Evolutionary conservation across 768 basidiomycete genomes (phyloP).

Genomic region (Auriculariales sp.): DNA sequence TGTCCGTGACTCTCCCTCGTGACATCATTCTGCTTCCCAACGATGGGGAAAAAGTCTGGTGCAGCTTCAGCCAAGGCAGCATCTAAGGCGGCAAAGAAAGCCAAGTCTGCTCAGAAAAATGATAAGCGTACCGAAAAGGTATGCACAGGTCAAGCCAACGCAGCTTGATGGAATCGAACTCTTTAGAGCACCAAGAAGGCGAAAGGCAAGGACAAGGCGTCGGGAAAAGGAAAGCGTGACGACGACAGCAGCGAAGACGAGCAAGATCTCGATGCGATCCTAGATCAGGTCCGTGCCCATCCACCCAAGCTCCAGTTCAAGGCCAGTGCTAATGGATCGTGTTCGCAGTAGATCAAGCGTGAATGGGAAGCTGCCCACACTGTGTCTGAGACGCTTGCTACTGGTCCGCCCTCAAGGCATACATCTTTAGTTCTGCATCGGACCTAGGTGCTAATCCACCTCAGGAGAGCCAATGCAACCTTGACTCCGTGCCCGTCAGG

Average conservation of each 20-base stretch:
- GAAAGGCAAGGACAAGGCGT: slow-evolving; percentile 27
- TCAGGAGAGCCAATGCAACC: slow-evolving; percentile 78
- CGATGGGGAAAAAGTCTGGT: slow-evolving; percentile 29
- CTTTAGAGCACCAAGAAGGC: slow-evolving; percentile 21
- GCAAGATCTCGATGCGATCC: slow-evolving; percentile 64
- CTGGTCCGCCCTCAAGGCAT: slow-evolving; percentile 68
- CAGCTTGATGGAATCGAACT: no score
- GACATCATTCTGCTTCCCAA: no score
- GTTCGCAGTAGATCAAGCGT: slow-evolving; percentile 47
- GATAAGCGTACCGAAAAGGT: slow-evolving; percentile 55
- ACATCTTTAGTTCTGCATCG: no score
- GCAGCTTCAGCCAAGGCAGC: slow-evolving; percentile 20
- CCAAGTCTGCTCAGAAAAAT: slow-evolving; percentile 42
- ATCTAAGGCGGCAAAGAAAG: slow-evolving; percentile 53
- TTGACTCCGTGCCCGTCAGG: slow-evolving; percentile 68
- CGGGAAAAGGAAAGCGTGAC: no score
- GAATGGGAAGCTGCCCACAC: slow-evolving; percentile 75
- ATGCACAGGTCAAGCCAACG: no score
- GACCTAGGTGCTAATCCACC: no score
- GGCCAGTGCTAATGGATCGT: slow-evolving; percentile 1
- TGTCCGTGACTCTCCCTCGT: no score
- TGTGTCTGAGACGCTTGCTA: slow-evolving; percentile 74
- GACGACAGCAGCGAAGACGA: slow-evolving; percentile 30
- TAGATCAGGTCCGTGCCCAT: slow-evolving; percentile 46
- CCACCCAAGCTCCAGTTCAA: background rate